Evolutionary conservation across 2,329 filamentous ascomycete species (phyloP).

Genomic region (Trichoderma harzianum): DNA sequence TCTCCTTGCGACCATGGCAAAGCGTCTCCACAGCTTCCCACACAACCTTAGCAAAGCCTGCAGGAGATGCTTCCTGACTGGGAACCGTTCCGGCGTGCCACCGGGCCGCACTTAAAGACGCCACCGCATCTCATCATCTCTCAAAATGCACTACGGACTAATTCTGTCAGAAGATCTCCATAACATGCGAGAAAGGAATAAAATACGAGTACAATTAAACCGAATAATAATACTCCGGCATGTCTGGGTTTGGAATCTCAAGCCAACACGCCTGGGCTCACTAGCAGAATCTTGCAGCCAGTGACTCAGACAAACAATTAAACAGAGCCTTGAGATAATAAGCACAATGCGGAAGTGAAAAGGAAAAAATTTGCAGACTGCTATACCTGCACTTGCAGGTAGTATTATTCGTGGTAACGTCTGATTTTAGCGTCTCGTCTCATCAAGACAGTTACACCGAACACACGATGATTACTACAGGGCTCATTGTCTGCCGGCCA

Average conservation of each 20-base stretch:
- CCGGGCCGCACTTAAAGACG: constrained; percentile 11
- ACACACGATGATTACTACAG: not conserved
- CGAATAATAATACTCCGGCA: not conserved
- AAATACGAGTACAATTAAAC: not conserved
- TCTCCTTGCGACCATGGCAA: constrained; percentile 3
- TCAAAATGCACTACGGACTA: constrained; percentile 11
- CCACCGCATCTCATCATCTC: constrained; percentile 17
- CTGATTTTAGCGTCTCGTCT: constrained; percentile 3
- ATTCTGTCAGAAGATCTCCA: constrained; percentile 7
- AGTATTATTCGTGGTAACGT: not conserved
- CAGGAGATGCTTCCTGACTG: constrained; percentile 19
- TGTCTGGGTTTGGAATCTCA: not conserved
- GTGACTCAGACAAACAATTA: not conserved
- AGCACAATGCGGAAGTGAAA: not conserved
- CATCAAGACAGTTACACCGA: not conserved
- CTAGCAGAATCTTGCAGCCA: not conserved
- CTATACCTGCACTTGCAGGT: not conserved
- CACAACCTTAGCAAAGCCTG: constrained; percentile 1
- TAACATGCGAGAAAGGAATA: not conserved
- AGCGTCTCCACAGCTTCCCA: constrained; percentile 6
- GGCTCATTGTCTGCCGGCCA: not conserved
- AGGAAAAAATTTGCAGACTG: not conserved
- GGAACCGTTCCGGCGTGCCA: constrained; percentile 18
- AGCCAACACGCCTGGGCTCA: not conserved
- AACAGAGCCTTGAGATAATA: not conserved